Conservation (phyloP, 345 rosid genomes). For the Aethionema arabicum region DNA sequence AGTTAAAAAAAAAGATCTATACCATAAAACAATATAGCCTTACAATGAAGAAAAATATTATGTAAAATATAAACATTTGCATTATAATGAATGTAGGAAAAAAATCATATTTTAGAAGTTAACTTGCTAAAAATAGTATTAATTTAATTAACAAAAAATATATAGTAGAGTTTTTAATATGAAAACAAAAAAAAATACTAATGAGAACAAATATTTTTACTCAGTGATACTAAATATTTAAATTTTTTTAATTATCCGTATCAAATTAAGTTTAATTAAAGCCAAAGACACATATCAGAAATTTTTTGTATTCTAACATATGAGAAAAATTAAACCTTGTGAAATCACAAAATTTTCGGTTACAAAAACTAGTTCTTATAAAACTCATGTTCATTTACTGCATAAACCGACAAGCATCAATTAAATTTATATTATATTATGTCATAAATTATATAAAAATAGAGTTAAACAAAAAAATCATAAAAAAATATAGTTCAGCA, state of each 20-base stretch:
- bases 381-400: slow-evolving; percentile 20
- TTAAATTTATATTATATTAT: slow-evolving; percentile 15
- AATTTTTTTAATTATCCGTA: too few relatives aligned
- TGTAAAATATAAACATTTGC: background rate
- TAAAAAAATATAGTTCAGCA: slow-evolving; percentile 26
- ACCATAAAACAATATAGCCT: background rate
- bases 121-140: background rate
- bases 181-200: too few relatives aligned
- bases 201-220: too few relatives aligned
- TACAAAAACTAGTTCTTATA: slow-evolving; percentile 9
- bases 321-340: slow-evolving; percentile 14
- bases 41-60: background rate
- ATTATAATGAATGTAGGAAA: background rate
- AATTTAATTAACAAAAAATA: too few relatives aligned
- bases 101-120: background rate
- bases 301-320: slow-evolving; percentile 2
- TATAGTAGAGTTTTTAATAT: too few relatives aligned
- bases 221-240: too few relatives aligned
- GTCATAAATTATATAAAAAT: too few relatives aligned
- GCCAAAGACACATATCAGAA: too few relatives aligned
- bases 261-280: too few relatives aligned
- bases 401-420: slow-evolving; percentile 31
- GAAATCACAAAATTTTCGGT: slow-evolving; percentile 26
- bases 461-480: too few relatives aligned
- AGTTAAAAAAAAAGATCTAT: too few relatives aligned